A percentile compares a stretch with the other conserved stretches of the same genome.
Evolutionary conservation across 441 rosid species (phyloP).

Genomic region (Syzygium malaccense): DNA sequence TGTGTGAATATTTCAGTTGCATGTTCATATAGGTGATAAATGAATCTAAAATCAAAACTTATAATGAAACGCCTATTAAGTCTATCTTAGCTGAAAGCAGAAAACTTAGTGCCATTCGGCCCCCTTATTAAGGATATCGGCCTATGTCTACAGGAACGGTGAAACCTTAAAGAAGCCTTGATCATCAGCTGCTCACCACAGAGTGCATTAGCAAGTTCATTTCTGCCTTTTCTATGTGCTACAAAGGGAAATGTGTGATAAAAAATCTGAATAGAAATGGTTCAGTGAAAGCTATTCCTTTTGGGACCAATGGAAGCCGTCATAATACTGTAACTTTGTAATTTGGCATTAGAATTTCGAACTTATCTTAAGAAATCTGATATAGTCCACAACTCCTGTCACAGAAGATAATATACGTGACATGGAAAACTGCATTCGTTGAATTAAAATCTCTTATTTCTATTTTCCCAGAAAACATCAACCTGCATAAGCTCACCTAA

Average conservation of each 20-base stretch:
- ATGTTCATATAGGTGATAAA: not conserved
- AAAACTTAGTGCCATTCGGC: not conserved
- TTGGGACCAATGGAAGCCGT: not conserved
- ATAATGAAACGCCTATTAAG: not conserved
- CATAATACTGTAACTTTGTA: not conserved
- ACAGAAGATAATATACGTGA: not conserved
- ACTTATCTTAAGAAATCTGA: not conserved
- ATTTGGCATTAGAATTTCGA: not conserved
- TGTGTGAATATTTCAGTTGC: not conserved
- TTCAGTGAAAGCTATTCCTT: not conserved
- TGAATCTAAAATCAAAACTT: not conserved
- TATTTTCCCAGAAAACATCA: not conserved
- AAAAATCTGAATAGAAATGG: not conserved
- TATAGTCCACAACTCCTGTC: not conserved
- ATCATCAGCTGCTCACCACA: not conserved
- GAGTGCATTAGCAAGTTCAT: not conserved
- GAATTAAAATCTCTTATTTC: not conserved
- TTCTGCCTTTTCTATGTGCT: not conserved
- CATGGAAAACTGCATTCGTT: not conserved
- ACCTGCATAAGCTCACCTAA: not conserved
- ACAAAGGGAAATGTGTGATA: not conserved
- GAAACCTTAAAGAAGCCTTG: not conserved
- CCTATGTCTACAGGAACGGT: not conserved
- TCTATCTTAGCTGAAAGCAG: not conserved
- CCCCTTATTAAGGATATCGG: not conserved